Evolutionary conservation across 306 rosid genomes (phyloP).

Genomic region (Senna tora): DNA sequence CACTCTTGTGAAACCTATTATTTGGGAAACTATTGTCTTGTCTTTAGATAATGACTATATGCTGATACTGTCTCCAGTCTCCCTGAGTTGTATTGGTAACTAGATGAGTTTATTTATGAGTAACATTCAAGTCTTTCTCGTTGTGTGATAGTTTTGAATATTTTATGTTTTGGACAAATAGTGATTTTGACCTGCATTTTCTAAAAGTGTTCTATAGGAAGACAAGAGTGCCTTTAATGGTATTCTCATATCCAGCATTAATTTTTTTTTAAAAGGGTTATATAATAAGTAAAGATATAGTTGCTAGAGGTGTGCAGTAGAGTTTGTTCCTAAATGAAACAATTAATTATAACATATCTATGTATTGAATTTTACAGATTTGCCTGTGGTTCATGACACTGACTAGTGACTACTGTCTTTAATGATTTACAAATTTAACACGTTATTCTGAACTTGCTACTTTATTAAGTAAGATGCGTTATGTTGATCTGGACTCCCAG

Average conservation of each 20-base stretch:
- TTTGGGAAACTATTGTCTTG: background rate
- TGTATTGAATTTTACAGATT: background rate
- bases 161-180: background rate
- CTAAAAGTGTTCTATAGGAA: conserved; percentile 19
- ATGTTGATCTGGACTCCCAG: background rate
- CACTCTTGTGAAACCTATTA: background rate
- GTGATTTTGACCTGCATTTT: background rate
- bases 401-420: background rate
- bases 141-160: conserved; percentile 2
- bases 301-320: background rate
- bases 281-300: background rate
- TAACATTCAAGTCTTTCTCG: background rate
- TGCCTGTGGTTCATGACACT: background rate
- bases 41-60: background rate
- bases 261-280: background rate
- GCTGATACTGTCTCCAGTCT: conserved; percentile 14
- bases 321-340: background rate
- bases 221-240: conserved; percentile 4
- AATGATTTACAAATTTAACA: background rate
- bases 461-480: background rate
- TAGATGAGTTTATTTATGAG: conserved; percentile 13
- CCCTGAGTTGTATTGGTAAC: conserved; percentile 17
- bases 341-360: background rate
- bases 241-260: background rate
- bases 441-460: background rate